These are phyloP conservation scores for Debaryomycetaceae sp. DNA, from an alignment of 1,139 yeast species.

Conservation along the genomic window DNA sequence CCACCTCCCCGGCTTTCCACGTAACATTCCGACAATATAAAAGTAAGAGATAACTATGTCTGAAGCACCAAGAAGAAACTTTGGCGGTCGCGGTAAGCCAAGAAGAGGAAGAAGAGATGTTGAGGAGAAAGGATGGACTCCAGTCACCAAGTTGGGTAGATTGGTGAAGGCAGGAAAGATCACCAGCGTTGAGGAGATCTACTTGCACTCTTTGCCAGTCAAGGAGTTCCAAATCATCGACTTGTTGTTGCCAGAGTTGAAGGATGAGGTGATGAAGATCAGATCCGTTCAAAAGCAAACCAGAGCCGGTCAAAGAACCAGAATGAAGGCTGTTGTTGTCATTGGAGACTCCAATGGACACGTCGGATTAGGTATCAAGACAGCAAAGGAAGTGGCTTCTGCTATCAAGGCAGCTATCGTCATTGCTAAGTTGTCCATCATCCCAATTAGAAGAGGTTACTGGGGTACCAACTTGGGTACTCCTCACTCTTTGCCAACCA, in stretches of 20 bases:
- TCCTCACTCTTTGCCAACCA: slow-evolving; percentile 98
- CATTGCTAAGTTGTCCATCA: slow-evolving; percentile 97
- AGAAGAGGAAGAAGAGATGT: slow-evolving; percentile 64
- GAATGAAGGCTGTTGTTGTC: slow-evolving; percentile 99
- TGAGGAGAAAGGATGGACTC: slow-evolving; percentile 99
- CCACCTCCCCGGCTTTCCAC: slow-evolving; percentile 92
- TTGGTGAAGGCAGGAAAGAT: slow-evolving; percentile 98
- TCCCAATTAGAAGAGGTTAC: slow-evolving; percentile 99
- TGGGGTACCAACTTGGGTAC: slow-evolving; percentile 99
- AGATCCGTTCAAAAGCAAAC: slow-evolving; percentile 99
- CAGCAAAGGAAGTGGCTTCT: slow-evolving; percentile 99
- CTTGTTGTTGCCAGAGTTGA: slow-evolving; percentile 90
- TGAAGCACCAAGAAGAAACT: slow-evolving; percentile 59
- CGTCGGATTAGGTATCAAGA: slow-evolving; percentile 99
- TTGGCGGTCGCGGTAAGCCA: slow-evolving; percentile 52
- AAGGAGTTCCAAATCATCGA: slow-evolving; percentile 99
- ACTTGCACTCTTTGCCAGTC: slow-evolving; percentile 98
- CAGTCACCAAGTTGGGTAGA: slow-evolving; percentile 99
- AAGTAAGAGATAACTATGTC: slow-evolving; percentile 48
- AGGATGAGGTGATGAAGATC: slow-evolving; percentile 99
- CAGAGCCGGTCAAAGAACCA: slow-evolving; percentile 99
- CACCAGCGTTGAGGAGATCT: slow-evolving; percentile 95
- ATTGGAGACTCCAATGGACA: slow-evolving; percentile 99
- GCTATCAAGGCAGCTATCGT: slow-evolving; percentile 99
- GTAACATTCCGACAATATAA: slow-evolving; percentile 71